Conservation (phyloP, 2,329 filamentous ascomycete species). For the Tolypocladium sp. region DNA sequence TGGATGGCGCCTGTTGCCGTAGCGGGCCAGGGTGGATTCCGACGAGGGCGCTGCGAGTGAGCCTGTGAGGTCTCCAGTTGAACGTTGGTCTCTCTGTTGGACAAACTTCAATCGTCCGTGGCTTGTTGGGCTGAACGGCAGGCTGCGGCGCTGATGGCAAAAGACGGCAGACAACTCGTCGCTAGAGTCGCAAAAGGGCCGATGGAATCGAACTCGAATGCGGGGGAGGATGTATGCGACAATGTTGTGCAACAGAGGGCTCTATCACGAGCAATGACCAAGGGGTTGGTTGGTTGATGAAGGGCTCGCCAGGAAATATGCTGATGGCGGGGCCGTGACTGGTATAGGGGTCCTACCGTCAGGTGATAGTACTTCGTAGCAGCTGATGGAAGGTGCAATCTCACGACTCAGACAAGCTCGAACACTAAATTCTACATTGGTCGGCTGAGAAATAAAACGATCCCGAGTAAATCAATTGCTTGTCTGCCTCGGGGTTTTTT, state of each 20-base stretch:
- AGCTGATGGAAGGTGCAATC: not conserved
- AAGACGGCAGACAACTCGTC: not conserved
- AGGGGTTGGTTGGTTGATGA: not conserved
- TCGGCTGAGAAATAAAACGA: not conserved
- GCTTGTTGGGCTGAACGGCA: not conserved
- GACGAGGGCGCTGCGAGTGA: not conserved
- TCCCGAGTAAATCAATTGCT: not conserved
- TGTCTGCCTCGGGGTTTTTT: too few relatives aligned
- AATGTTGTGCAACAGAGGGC: not conserved
- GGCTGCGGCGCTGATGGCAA: not conserved
- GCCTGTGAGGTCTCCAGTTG: not conserved
- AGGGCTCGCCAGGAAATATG: not conserved
- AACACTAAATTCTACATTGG: not conserved
- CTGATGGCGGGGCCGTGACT: not conserved
- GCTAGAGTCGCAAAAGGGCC: not conserved
- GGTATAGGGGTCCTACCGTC: not conserved
- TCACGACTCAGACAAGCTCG: not conserved
- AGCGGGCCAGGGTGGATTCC: not conserved
- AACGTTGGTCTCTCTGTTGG: not conserved
- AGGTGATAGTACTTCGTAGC: not conserved
- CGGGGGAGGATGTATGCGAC: not conserved
- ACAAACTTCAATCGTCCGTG: not conserved
- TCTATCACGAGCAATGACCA: not conserved
- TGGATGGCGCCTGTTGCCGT: not conserved
- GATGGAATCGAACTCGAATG: not conserved